Conservation (phyloP, 306 rosid species). For the Ammopiptanthus mongolicus region DNA sequence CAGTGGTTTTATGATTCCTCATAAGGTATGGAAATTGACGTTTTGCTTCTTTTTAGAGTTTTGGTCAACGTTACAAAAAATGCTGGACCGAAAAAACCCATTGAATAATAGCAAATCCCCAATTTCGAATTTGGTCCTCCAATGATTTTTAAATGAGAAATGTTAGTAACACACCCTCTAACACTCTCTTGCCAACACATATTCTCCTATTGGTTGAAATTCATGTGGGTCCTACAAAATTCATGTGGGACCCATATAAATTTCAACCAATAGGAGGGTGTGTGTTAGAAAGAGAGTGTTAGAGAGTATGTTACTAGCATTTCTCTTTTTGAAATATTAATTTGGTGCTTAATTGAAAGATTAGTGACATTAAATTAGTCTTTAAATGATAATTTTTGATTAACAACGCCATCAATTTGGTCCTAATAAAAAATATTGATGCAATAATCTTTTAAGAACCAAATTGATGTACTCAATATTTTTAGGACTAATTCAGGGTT, state of each 20-base stretch:
- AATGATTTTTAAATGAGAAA: too few species aligned
- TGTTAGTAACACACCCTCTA: too few species aligned
- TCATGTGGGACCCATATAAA: too few species aligned
- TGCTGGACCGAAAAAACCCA: neutral
- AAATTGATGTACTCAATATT: neutral
- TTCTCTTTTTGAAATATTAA: neutral
- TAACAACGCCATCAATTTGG: neutral
- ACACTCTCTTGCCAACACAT: too few species aligned
- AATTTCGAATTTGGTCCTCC: neutral
- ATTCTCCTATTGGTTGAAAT: too few species aligned
- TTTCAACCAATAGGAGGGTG: too few species aligned
- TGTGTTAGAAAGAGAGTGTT: too few species aligned
- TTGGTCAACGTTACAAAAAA: neutral
- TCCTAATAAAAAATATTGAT: neutral
- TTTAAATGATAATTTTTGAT: neutral
- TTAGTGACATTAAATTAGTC: neutral
- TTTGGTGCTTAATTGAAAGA: neutral
- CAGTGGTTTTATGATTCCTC: slow-evolving; percentile 99
- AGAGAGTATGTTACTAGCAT: too few species aligned
- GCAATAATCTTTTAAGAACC: neutral
- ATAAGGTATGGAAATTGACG: slow-evolving; percentile 53
- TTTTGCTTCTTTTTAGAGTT: slow-evolving; percentile 8
- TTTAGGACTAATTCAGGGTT: neutral
- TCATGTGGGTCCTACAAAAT: too few species aligned
- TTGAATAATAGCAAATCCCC: neutral